phyloP scores from a whole-genome alignment of 2,329 filamentous ascomycete species.

The Ophiosphaerella herpotricha region DNA sequence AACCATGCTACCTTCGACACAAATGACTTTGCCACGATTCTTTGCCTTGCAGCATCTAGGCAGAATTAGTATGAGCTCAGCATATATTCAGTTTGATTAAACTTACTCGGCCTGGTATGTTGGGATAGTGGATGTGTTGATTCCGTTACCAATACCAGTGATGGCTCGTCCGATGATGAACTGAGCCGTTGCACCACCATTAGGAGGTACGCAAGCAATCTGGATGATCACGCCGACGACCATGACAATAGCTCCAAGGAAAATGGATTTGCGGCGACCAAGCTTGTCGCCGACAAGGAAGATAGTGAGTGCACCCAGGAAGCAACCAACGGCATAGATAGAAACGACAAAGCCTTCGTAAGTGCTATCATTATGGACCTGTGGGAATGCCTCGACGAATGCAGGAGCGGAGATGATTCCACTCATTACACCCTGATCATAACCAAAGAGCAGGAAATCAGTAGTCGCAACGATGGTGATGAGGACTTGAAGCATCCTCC shows the following conservation, averaged over 20 bases:
- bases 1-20: constrained; percentile 59
- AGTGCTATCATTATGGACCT: constrained; percentile 42
- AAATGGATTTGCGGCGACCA: constrained; percentile 50
- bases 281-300: constrained; percentile 47
- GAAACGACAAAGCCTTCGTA: constrained; percentile 54
- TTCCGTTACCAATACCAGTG: constrained; percentile 59
- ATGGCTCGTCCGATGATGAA: constrained; percentile 58
- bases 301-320: constrained; percentile 48
- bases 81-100: not conserved
- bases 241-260: constrained; percentile 49
- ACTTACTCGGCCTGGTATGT: constrained; percentile 57
- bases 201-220: constrained; percentile 32
- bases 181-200: constrained; percentile 48
- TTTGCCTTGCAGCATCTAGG: constrained; percentile 52
- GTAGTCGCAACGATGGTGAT: constrained; percentile 52
- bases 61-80: not conserved
- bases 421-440: constrained; percentile 51
- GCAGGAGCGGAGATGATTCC: constrained; percentile 47
- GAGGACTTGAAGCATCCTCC: constrained; percentile 35
- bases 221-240: constrained; percentile 50
- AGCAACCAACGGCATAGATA: constrained; percentile 57
- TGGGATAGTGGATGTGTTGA: constrained; percentile 60
- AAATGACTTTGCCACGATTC: constrained; percentile 64
- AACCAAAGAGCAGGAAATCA: constrained; percentile 56
- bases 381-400: constrained; percentile 44